phyloP scores from a whole-genome alignment of 257 asterid genomes.

The Primulina huaijiensis region DNA sequence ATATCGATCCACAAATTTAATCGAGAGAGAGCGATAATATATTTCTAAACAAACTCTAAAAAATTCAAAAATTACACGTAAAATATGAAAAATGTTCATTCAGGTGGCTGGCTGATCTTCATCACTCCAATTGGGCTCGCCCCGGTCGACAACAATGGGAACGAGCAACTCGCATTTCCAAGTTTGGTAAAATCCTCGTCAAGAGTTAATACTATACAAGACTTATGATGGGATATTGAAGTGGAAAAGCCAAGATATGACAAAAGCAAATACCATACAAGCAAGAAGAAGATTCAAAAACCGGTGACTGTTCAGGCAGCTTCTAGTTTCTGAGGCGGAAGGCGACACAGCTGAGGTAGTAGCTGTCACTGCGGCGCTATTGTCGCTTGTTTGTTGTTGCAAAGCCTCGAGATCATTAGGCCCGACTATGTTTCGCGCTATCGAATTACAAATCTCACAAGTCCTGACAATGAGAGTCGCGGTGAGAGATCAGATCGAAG shows the following conservation, averaged over 20 bases:
- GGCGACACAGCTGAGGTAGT: constrained; percentile 27
- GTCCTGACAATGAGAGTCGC: constrained; percentile 37
- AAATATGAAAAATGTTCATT: too few species aligned
- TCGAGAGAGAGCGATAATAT: too few species aligned
- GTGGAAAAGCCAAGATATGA: constrained; percentile 72
- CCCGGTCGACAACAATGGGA: too few species aligned
- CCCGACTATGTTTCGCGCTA: constrained; percentile 52
- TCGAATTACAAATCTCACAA: constrained; percentile 65
- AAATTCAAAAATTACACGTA: too few species aligned
- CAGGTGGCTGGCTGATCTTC: too few species aligned
- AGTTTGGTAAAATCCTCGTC: not conserved
- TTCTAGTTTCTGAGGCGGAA: constrained; percentile 33
- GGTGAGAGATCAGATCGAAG: not conserved
- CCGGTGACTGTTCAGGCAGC: constrained; percentile 53
- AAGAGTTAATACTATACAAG: not conserved
- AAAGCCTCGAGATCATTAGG: constrained; percentile 37
- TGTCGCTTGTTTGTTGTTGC: constrained; percentile 31
- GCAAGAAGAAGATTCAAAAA: constrained; percentile 57
- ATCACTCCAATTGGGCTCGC: too few species aligned
- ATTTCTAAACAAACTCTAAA: too few species aligned
- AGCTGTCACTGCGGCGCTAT: not conserved
- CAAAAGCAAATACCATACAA: constrained; percentile 67
- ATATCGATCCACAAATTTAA: too few species aligned
- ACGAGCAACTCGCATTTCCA: too few species aligned
- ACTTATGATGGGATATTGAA: constrained; percentile 53